Base-by-base conservation (phyloP, 139 green algal species). In the Raphidocelis subcapitata region DNA sequence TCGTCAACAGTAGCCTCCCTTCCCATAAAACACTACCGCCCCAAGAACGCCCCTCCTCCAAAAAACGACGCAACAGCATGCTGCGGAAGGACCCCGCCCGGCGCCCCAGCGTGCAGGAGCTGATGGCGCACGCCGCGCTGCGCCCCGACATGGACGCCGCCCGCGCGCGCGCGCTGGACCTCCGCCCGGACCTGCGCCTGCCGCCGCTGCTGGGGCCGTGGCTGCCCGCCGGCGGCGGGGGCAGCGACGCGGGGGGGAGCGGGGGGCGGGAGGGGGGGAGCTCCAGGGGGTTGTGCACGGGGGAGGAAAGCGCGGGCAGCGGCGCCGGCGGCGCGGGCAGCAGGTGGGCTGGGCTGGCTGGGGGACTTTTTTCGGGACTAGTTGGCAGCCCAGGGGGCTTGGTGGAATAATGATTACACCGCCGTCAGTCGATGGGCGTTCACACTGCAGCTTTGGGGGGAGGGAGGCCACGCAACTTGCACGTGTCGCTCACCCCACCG, bases 21-120 rank as follows among this genome's bases (percentile, higher is more conserved):
- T 49, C 12, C 41, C 8, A 49, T 12, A 49, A 49, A 49, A 8
- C 41, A 20, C 41, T 49, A 49, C 8, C 12, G 8, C 41, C 8
- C 41, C 41, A 49, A 49, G n/a, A n/a, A n/a, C n/a, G 12, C 41
- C 41, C 41, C 41, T 69, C 44, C 60, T 59, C 20, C 52, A 31
- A 3, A 3, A 59, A n/a, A 59, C 52, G 16, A 10, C 52, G 12
- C 52, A 4, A 49, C 76, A 86, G 80, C 35, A 89, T 89, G 84
- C 73, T 89, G 29, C n/a, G 62, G 14, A 86, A 86, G 74, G 74
- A 85, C 31, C 77, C 84, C 10, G 59, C 47, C 15, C 55, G 75
- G 16, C 73, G 84, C 24, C 80, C 84, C 20, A 51, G 64, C 4
- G 74, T 83, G 5, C 59, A 83, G 36, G 68, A 84, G 41, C 63